Conservation (phyloP, 2,329 filamentous ascomycete genomes). For the Sordariomycetes sp. region DNA sequence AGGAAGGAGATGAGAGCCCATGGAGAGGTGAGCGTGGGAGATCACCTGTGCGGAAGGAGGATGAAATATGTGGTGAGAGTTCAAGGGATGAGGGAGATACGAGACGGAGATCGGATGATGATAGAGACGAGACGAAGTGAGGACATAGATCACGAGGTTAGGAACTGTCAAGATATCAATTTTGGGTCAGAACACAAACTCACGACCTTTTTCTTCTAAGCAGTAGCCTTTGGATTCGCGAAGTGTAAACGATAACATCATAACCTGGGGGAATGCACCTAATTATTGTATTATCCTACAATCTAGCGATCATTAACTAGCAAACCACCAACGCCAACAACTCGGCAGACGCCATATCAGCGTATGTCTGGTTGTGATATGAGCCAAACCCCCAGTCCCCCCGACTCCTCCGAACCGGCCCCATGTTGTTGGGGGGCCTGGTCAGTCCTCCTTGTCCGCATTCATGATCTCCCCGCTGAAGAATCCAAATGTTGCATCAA, state of each 20-base stretch:
- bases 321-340: neutral
- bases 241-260: neutral
- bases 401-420: neutral
- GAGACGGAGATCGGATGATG: slow-evolving; percentile 6
- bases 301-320: neutral
- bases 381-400: neutral
- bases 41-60: neutral
- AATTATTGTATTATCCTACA: neutral
- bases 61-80: slow-evolving; percentile 1
- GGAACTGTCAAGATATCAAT: neutral
- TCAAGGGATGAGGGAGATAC: slow-evolving; percentile 7
- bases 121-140: slow-evolving; percentile 6
- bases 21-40: slow-evolving; percentile 14
- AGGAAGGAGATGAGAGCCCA: slow-evolving; percentile 11
- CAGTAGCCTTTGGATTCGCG: neutral
- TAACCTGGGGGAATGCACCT: neutral
- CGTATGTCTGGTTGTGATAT: neutral
- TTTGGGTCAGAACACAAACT: neutral
- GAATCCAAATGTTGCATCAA: slow-evolving; percentile 46
- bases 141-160: neutral
- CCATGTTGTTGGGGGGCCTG: neutral
- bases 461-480: slow-evolving; percentile 49
- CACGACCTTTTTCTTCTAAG: neutral
- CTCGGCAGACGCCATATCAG: neutral
- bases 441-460: slow-evolving; percentile 47